These are phyloP conservation scores for Geotrichum europaeum DNA, from an alignment of 1,139 yeast species.

Conservation along the genomic window DNA sequence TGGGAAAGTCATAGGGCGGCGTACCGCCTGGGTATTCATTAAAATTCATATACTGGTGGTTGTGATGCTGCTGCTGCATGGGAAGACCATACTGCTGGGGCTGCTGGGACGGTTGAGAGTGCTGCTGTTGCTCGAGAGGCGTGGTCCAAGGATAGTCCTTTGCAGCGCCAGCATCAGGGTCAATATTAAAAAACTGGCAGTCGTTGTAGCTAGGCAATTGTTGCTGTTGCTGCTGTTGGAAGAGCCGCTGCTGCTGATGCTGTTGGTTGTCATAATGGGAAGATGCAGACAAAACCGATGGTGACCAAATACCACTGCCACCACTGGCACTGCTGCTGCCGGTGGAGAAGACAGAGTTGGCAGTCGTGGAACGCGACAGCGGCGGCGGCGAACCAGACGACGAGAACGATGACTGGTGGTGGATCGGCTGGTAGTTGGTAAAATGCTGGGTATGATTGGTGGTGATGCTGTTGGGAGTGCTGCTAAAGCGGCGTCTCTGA, in stretches of 20 bases:
- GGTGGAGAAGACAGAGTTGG: conserved; percentile 10
- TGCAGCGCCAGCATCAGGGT: conserved; percentile 13
- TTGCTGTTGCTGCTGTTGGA: neutral
- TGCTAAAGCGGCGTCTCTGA: neutral
- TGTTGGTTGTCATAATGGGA: conserved; percentile 3
- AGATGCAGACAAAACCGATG: conserved; percentile 3
- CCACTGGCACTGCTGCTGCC: neutral
- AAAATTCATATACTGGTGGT: conserved; percentile 3
- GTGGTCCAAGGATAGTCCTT: conserved; percentile 12
- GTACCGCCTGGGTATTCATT: neutral
- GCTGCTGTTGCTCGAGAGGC: conserved; percentile 6
- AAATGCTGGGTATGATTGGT: conserved; percentile 12
- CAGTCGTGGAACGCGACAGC: conserved; percentile 19
- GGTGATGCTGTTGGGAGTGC: conserved; percentile 16
- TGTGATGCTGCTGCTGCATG: conserved; percentile 3
- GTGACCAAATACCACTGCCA: conserved; percentile 2
- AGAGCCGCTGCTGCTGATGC: conserved; percentile 15
- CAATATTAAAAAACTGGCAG: conserved; percentile 14
- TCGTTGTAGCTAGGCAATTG: conserved; percentile 11
- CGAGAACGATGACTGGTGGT: conserved; percentile 17
- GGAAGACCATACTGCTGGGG: neutral
- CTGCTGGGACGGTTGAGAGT: conserved; percentile 7
- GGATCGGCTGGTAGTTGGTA: conserved; percentile 11
- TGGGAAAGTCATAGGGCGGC: neutral
- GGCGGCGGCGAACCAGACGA: conserved; percentile 20